phyloP scores from a whole-genome alignment of 306 rosid species.

The Oemleria cerasiformis region DNA sequence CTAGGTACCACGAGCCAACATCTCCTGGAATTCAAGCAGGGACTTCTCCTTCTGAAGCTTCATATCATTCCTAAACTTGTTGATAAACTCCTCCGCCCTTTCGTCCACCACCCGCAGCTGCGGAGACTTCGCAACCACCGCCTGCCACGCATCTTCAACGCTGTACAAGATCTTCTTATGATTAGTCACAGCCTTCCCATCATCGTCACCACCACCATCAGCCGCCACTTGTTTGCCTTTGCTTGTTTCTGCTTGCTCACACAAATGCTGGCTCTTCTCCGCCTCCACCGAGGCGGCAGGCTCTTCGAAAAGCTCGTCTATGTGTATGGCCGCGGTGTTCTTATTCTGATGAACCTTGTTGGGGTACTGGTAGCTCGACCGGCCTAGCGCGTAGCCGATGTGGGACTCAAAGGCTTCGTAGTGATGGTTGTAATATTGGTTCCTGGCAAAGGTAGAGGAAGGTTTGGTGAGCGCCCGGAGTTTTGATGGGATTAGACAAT shows the following conservation, averaged over 20 bases:
- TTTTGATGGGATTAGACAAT: slow-evolving; percentile 33
- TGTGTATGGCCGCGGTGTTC: slow-evolving; percentile 40
- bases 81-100: slow-evolving; percentile 65
- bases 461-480: slow-evolving; percentile 34
- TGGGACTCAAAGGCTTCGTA: not conserved
- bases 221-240: slow-evolving; percentile 25
- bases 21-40: slow-evolving; percentile 40
- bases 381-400: not conserved
- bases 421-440: slow-evolving; percentile 17
- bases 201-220: not conserved
- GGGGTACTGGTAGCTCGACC: slow-evolving; percentile 14
- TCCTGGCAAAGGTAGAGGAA: slow-evolving; percentile 9
- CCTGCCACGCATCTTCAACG: slow-evolving; percentile 52
- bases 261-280: not conserved
- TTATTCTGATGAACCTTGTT: slow-evolving; percentile 16
- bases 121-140: slow-evolving; percentile 51
- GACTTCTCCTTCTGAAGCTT: slow-evolving; percentile 53
- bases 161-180: slow-evolving; percentile 21
- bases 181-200: not conserved
- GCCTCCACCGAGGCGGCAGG: not conserved
- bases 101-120: slow-evolving; percentile 49
- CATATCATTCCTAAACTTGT: slow-evolving; percentile 50
- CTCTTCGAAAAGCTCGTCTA: slow-evolving; percentile 57
- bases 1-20: slow-evolving; percentile 39
- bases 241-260: slow-evolving; percentile 37